Conservation (phyloP, 1,139 yeast species). For the Lodderomyces orthopsilosis region DNA sequence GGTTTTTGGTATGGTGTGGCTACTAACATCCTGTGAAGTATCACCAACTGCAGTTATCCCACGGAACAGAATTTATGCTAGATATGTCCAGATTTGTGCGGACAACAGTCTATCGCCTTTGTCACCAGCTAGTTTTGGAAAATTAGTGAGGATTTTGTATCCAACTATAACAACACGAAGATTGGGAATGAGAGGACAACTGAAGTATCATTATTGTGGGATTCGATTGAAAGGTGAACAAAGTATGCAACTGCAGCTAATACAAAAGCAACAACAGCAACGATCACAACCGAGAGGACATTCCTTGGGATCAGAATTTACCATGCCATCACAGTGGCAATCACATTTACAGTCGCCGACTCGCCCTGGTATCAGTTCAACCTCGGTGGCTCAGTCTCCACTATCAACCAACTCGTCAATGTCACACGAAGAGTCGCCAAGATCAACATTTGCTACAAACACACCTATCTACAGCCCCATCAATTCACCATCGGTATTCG, state of each 20-base stretch:
- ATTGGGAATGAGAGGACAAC: conserved; percentile 84
- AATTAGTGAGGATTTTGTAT: conserved; percentile 68
- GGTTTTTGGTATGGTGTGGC: conserved; percentile 79
- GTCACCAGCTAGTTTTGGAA: conserved; percentile 87
- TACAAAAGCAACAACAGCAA: conserved; percentile 11
- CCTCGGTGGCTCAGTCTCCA: conserved; percentile 21
- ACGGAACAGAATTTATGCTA: conserved; percentile 75
- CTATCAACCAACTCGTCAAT: conserved; percentile 22
- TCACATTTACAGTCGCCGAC: conserved; percentile 3
- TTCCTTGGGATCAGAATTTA: not conserved
- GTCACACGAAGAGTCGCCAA: conserved; percentile 16
- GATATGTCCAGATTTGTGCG: conserved; percentile 74
- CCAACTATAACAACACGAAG: conserved; percentile 80
- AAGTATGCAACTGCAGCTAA: conserved; percentile 18
- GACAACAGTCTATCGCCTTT: conserved; percentile 65
- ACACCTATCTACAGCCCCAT: conserved; percentile 27
- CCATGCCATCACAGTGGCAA: conserved; percentile 1
- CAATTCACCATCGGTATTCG: conserved; percentile 14
- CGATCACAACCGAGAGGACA: conserved; percentile 4
- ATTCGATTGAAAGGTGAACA: conserved; percentile 59
- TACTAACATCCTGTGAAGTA: conserved; percentile 65
- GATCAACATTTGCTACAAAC: conserved; percentile 20
- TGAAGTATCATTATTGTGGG: conserved; percentile 91
- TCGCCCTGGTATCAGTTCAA: conserved; percentile 9
- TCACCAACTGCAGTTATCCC: conserved; percentile 76